These are phyloP conservation scores for Heterobasidion irregulare DNA, from an alignment of 1,284 basidiomycete species.

Conservation along the genomic window DNA sequence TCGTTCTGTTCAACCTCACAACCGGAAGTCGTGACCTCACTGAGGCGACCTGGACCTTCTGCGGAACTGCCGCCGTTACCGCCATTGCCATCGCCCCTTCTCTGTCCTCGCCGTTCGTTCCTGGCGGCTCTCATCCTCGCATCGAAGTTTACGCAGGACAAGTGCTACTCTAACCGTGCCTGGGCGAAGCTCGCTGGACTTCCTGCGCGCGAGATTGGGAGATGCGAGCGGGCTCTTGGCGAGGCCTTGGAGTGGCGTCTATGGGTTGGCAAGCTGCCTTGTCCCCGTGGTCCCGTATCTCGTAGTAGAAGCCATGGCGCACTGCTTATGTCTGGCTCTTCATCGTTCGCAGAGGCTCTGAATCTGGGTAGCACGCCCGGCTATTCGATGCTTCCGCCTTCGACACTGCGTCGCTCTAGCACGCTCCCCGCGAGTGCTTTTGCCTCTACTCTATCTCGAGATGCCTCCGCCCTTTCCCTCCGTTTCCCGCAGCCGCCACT, in stretches of 20 bases:
- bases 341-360: background rate
- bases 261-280: slow-evolving; percentile 63
- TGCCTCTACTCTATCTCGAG: background rate
- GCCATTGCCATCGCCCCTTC: slow-evolving; percentile 67
- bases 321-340: background rate
- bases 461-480: background rate
- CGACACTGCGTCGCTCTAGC: slow-evolving; percentile 7
- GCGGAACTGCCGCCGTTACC: slow-evolving; percentile 24
- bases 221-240: slow-evolving; percentile 74
- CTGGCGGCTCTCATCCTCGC: slow-evolving; percentile 84
- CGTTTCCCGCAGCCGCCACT: background rate
- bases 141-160: slow-evolving; percentile 89
- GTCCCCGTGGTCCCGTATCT: background rate
- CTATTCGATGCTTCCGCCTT: background rate
- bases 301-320: slow-evolving; percentile 9
- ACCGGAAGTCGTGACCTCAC: background rate
- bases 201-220: slow-evolving; percentile 68
- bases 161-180: slow-evolving; percentile 86
- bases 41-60: slow-evolving; percentile 5
- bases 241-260: slow-evolving; percentile 76
- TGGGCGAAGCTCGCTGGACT: slow-evolving; percentile 85
- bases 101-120: slow-evolving; percentile 85
- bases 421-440: slow-evolving; percentile 4
- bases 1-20: slow-evolving; percentile 1
- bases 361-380: background rate